Evolutionary conservation across 2,329 filamentous ascomycete species (phyloP).

Genomic region (Microdochium trichocladiopsis): DNA sequence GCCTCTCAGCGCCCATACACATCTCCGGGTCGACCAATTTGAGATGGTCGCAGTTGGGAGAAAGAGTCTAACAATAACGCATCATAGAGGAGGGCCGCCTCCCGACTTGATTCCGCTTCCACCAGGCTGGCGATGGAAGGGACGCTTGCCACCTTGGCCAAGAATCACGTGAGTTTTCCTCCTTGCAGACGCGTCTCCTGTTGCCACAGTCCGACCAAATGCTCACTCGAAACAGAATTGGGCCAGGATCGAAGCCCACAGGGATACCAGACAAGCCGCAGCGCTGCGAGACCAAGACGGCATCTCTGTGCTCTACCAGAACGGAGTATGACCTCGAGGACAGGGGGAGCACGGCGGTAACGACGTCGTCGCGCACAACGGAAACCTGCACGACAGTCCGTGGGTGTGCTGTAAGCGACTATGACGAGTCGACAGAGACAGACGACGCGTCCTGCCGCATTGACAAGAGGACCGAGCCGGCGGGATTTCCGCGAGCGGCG

Average conservation of each 20-base stretch:
- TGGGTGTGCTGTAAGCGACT: background rate
- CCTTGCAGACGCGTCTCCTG: background rate
- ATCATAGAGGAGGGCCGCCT: background rate
- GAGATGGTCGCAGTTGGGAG: background rate
- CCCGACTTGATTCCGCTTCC: background rate
- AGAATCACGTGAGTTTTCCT: slow-evolving; percentile 1
- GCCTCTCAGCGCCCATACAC: background rate
- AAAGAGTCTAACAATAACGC: background rate
- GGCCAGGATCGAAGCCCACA: background rate
- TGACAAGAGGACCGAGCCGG: background rate
- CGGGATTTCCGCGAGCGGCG: background rate
- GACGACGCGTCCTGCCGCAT: background rate
- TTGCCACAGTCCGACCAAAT: background rate
- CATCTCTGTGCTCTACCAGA: background rate
- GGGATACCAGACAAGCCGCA: background rate
- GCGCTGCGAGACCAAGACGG: background rate
- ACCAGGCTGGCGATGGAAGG: background rate
- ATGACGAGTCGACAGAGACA: background rate
- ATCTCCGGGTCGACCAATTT: background rate
- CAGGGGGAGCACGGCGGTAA: background rate
- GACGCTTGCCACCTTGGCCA: slow-evolving; percentile 1
- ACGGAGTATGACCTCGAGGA: background rate
- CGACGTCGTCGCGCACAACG: background rate
- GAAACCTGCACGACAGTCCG: background rate
- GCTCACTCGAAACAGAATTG: background rate